phyloP scores from a whole-genome alignment of 495 filamentous ascomycete species.

The Achaetomiella virescens region DNA sequence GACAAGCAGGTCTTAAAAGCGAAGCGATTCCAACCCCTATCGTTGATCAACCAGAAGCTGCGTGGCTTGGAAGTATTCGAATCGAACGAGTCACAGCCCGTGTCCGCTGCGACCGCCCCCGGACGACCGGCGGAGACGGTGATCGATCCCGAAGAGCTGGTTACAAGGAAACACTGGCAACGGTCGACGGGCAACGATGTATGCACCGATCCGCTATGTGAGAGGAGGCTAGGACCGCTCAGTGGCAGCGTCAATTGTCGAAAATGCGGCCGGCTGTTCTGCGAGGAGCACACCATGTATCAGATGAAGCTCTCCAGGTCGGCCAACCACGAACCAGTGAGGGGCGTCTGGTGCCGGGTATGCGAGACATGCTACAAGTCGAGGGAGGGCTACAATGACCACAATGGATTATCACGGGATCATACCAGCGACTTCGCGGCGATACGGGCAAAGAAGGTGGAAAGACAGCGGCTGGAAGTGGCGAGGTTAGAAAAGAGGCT shows the following conservation, averaged over 20 bases:
- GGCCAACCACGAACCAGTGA: slow-evolving; percentile 83
- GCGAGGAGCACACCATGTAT: slow-evolving; percentile 98
- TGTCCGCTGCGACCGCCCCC: slow-evolving; percentile 23
- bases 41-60: slow-evolving; percentile 80
- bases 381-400: slow-evolving; percentile 90
- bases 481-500: slow-evolving; percentile 85
- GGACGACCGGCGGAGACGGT: slow-evolving; percentile 34
- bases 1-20: slow-evolving; percentile 92
- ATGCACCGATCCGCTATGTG: slow-evolving; percentile 85
- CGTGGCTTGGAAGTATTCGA: slow-evolving; percentile 98
- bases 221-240: slow-evolving; percentile 65
- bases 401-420: slow-evolving; percentile 61
- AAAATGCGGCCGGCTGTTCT: slow-evolving; percentile 87
- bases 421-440: slow-evolving; percentile 62
- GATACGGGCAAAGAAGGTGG: slow-evolving; percentile 68
- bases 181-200: slow-evolving; percentile 59
- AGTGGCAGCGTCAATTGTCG: slow-evolving; percentile 87
- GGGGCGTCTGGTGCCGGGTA: slow-evolving; percentile 89
- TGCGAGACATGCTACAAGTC: slow-evolving; percentile 99
- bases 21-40: slow-evolving; percentile 90
- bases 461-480: slow-evolving; percentile 77
- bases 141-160: slow-evolving; percentile 81
- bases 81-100: slow-evolving; percentile 62
- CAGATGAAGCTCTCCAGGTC: slow-evolving; percentile 95
- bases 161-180: slow-evolving; percentile 88